These are phyloP conservation scores for Rubroboletus pulcherrimus DNA, from an alignment of 768 basidiomycete genomes.

Conservation along the genomic window DNA sequence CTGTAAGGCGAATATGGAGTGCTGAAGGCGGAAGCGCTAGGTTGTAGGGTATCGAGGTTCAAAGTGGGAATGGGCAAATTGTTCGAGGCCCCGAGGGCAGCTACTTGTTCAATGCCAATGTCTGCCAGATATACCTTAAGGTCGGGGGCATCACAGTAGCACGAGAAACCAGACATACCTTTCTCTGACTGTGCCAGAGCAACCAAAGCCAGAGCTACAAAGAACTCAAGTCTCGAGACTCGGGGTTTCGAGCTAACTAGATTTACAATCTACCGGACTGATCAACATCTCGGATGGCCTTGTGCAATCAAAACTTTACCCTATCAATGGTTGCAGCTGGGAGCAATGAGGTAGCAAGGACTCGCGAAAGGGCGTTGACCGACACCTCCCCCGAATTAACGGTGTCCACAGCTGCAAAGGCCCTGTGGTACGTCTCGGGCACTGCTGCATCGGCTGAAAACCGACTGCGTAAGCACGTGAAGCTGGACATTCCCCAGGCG, in stretches of 20 bases:
- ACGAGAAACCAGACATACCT: conserved; percentile 42
- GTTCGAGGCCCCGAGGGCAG: conserved; percentile 72
- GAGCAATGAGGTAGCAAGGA: conserved; percentile 71
- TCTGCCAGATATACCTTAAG: conserved; percentile 40
- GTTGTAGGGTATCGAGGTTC: conserved; percentile 55
- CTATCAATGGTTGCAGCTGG: conserved; percentile 81
- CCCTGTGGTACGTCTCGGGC: conserved; percentile 69
- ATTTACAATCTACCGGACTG: conserved; percentile 70
- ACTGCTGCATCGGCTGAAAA: conserved; percentile 71
- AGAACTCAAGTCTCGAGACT: conserved; percentile 88
- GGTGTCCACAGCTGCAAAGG: conserved; percentile 74
- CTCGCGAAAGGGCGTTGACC: conserved; percentile 76
- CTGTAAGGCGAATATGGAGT: conserved; percentile 39
- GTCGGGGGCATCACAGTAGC: neutral
- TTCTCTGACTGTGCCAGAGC: conserved; percentile 80
- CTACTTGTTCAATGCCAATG: conserved; percentile 78
- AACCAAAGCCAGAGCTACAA: conserved; percentile 83
- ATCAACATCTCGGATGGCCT: neutral
- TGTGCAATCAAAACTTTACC: conserved; percentile 37
- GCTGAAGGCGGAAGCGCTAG: conserved; percentile 50
- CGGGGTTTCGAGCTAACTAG: conserved; percentile 76
- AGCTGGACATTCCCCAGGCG: neutral
- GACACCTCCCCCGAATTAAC: conserved; percentile 71
- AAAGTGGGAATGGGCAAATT: conserved; percentile 72
- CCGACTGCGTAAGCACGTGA: conserved; percentile 9